Base-by-base conservation (phyloP, 106 monocot species). In the Phalaenopsis aphrodite region DNA sequence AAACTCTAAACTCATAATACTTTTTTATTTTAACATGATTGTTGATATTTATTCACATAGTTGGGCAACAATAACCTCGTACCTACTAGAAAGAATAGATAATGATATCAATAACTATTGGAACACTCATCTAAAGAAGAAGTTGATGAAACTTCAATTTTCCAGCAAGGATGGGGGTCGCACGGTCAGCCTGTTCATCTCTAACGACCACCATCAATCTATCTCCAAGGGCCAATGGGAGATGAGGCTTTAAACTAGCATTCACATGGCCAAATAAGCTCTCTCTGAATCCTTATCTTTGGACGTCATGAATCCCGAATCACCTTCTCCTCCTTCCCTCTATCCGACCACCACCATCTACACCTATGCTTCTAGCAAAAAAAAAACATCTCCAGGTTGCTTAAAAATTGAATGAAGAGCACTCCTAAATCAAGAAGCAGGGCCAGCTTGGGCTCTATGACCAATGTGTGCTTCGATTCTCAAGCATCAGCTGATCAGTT, bases 61-160 rank as follows among this genome's bases (percentile, higher is more conserved):
- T 78, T 92, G 92, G 92, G 92, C 92, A 41, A 89, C 92, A 1
- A 92, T 92, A 71, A 89, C 92, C 39, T 87, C 89, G 4, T 89
- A 92, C 67, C 84, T 92, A n/a, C 92, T 89, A n/a, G 82, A 87
- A 66, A 77, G 84, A 84, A 87, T 84, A 5, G 87, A 87, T 74
- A 87, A 87, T 75, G 84, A 84, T 67, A 84, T 87, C 79, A 87
- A 87, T 69, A 87, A 87, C 76, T 82, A 87, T 46, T 87, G 84
- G 82, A 87, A 87, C 79, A 87, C 87, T 14, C 87, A 87, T 61
- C 83, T 87, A 7, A 87, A 84, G 87, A 88, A 88, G 84, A 92
- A 92, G 77, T 79, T 87, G 77, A 89, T 80, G 72, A 87, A 84
- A 45, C 42, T 85, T 4, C 79, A 92, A 23, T 5, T 2, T 3